Percentiles rank a stretch among this genome's conserved stretches.
phyloP scores from a whole-genome alignment of 2,329 filamentous ascomycete species.

The Amphichorda felina region DNA sequence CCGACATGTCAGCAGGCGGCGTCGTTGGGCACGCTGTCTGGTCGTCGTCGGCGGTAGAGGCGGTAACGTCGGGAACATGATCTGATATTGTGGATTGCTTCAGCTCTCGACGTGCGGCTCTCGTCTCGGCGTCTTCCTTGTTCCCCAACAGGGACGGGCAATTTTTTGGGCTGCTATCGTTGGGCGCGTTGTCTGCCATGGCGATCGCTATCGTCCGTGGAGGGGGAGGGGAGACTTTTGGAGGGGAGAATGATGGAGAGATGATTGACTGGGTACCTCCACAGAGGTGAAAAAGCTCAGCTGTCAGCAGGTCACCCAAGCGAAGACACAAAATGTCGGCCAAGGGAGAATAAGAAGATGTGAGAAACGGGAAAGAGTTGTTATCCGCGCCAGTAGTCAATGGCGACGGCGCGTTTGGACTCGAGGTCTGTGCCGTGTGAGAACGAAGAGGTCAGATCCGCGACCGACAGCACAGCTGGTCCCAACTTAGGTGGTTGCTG shows the following conservation, averaged over 20 bases:
- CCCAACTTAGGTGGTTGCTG: no score
- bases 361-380: no score
- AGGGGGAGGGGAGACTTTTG: not conserved
- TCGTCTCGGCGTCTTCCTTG: slow-evolving; percentile 51
- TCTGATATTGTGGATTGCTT: slow-evolving; percentile 53
- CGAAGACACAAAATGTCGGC: no score
- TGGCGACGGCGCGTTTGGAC: no score
- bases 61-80: slow-evolving; percentile 3
- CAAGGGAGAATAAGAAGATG: no score
- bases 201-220: not conserved
- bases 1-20: not conserved
- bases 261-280: not conserved
- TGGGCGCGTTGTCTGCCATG: slow-evolving; percentile 4
- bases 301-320: no score
- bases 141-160: slow-evolving; percentile 16
- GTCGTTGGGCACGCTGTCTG: slow-evolving; percentile 5
- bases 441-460: no score
- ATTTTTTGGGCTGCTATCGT: slow-evolving; percentile 2
- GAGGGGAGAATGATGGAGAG: not conserved
- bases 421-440: no score
- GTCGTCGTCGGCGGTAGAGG: slow-evolving; percentile 8
- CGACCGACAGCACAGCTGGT: no score
- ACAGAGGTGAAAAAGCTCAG: no score
- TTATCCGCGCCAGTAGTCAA: no score
- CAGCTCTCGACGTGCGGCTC: slow-evolving; percentile 50